Conservation (phyloP, 495 filamentous ascomycete species). For the Penicillium coprophilum region DNA sequence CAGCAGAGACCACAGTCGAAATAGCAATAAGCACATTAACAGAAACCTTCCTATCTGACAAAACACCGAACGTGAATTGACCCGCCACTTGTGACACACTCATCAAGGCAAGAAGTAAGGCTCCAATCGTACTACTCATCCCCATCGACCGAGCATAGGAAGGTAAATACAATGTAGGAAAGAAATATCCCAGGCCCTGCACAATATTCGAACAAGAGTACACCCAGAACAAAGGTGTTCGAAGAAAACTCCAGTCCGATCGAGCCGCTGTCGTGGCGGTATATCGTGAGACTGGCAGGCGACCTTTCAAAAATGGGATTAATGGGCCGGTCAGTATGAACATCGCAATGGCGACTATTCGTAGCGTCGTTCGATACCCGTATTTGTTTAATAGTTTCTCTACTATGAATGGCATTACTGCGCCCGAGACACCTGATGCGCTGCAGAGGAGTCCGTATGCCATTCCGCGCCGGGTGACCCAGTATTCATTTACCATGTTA, state of each 20-base stretch:
- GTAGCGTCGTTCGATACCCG: background rate
- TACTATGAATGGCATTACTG: background rate
- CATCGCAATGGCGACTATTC: background rate
- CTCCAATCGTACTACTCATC: background rate
- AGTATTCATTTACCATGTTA: background rate
- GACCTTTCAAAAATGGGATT: background rate
- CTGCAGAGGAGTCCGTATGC: background rate
- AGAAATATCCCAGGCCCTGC: background rate
- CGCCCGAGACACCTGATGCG: background rate
- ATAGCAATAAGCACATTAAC: background rate
- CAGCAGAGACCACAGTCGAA: background rate
- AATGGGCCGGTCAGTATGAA: background rate
- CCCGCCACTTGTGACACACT: background rate
- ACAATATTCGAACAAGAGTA: background rate
- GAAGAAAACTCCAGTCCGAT: background rate
- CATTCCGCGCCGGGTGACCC: background rate
- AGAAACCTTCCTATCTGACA: background rate
- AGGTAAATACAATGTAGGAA: background rate
- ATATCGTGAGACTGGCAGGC: background rate
- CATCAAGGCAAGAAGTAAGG: background rate
- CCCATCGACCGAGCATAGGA: background rate
- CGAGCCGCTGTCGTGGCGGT: background rate
- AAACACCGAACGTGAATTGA: background rate
- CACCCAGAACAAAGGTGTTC: background rate
- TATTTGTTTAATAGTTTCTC: background rate